Conservation (phyloP, 2,329 filamentous ascomycete species). For the Penicillium fuscoglaucum region DNA sequence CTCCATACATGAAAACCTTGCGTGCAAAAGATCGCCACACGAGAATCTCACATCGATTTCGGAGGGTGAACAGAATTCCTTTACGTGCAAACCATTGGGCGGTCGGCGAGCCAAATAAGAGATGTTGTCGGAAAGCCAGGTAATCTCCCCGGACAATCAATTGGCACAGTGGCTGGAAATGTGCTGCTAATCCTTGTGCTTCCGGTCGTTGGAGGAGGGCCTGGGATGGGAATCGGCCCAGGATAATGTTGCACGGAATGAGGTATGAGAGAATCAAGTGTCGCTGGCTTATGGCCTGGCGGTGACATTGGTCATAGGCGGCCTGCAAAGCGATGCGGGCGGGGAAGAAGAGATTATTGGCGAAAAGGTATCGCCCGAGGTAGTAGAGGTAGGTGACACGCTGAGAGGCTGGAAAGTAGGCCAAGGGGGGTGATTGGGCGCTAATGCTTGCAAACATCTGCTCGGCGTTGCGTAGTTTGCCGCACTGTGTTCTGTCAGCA, state of each 20-base stretch:
- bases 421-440: conserved; percentile 76
- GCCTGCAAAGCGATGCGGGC: conserved; percentile 73
- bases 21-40: conserved; percentile 82
- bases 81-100: conserved; percentile 74
- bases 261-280: conserved; percentile 80
- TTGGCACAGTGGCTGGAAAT: conserved; percentile 71
- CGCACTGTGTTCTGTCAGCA: conserved; percentile 57
- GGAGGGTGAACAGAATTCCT: conserved; percentile 72
- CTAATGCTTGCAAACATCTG: conserved; percentile 89
- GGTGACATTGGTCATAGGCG: conserved; percentile 74
- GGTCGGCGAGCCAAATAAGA: conserved; percentile 55
- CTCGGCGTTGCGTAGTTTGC: conserved; percentile 77
- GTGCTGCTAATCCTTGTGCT: conserved; percentile 61
- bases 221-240: conserved; percentile 76
- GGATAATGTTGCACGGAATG: conserved; percentile 76
- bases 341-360: conserved; percentile 77
- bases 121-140: conserved; percentile 67
- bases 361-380: conserved; percentile 84
- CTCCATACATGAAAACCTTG: conserved; percentile 74
- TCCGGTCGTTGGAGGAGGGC: conserved; percentile 69
- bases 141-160: conserved; percentile 76
- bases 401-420: conserved; percentile 79
- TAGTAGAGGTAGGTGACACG: conserved; percentile 94
- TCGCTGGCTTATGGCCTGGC: conserved; percentile 64
- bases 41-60: conserved; percentile 74